Base-by-base conservation (phyloP, 345 rosid species). In the Stellera chamaejasme region DNA sequence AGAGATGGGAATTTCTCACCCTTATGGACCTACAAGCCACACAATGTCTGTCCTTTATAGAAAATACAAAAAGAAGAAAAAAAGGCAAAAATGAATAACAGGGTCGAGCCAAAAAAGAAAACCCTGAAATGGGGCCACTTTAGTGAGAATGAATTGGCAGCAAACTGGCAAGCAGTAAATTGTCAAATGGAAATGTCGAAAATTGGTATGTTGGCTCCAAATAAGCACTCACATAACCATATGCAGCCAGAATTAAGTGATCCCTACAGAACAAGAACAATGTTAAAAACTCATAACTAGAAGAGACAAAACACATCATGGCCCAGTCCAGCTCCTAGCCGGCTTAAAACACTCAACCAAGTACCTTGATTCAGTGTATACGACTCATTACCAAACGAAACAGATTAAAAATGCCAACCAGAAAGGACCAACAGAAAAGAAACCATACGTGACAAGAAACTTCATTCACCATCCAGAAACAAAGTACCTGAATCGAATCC, bases 401-500 rank as follows among this genome's bases (percentile, higher is more conserved):
- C 11, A 13, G 10, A 19, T 39, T 7, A 52, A 54, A 54, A 39
- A 12, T 27, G 55, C 32, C 15, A 63, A 55, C 16, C 27, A 63
- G 13, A 47, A 8, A 63, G 27, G 39, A 3, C 13, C 12, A 25
- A 12, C 41, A 48, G 5, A 64, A 11, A 55, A 54, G 54, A 45
- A 55, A 55, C 52, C 52, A 23, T 10, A 25, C 13, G 16, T 55
- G 63, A 55, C 23, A 16, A 60, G 58, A 58, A 26, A 27, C 63
- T 57, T 67, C 28, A 48, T 42, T 13, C 50, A 62, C 50, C 43
- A 52, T 47, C 52, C 45, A 42, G 56, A 25, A 14, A 52, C 45
- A 43, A 43, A 48, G 62, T 82, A 93, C 99, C 99, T 93, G 83
- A 93, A 93, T 19, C 90, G 93, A 56, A 93, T 89, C 64, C 94